Percentiles rank a stretch among this genome's conserved stretches.
phyloP scores from a whole-genome alignment of 257 asterid genomes.

The Jasminum sambac region DNA sequence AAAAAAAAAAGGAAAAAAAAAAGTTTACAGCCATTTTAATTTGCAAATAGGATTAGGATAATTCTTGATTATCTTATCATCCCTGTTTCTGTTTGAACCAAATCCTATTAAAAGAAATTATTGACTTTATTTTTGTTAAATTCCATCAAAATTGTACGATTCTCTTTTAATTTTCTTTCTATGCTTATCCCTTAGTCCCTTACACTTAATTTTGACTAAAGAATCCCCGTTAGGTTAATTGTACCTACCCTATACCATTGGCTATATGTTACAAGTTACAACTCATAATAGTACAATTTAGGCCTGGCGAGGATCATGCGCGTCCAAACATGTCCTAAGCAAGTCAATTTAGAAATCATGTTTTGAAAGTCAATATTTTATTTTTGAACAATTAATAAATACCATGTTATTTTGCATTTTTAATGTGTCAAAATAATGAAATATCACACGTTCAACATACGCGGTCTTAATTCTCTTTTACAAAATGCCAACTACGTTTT shows the following conservation, averaged over 20 bases:
- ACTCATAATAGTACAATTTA: conserved; percentile 15
- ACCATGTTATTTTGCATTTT: background rate
- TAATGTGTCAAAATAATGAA: background rate
- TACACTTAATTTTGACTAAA: background rate
- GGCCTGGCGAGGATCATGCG: conserved; percentile 24
- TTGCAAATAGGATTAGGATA: too few species aligned
- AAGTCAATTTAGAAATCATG: conserved; percentile 12
- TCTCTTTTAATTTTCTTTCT: background rate
- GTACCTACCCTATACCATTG: background rate
- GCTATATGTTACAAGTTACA: conserved; percentile 5
- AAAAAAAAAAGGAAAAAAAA: too few species aligned
- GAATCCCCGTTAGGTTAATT: background rate
- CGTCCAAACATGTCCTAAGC: conserved; percentile 27
- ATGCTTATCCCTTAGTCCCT: background rate
- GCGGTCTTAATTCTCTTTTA: conserved; percentile 14
- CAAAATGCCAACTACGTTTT: background rate
- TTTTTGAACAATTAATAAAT: background rate
- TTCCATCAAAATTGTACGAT: background rate
- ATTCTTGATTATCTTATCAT: too few species aligned
- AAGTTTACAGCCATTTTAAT: too few species aligned
- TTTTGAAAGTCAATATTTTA: background rate
- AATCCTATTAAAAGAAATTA: background rate
- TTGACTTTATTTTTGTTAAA: background rate
- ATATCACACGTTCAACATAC: conserved; percentile 16
- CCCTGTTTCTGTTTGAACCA: too few species aligned